Conservation (phyloP, 192 early-diverging fungal species). For the Globomyces pollinis-pini region DNA sequence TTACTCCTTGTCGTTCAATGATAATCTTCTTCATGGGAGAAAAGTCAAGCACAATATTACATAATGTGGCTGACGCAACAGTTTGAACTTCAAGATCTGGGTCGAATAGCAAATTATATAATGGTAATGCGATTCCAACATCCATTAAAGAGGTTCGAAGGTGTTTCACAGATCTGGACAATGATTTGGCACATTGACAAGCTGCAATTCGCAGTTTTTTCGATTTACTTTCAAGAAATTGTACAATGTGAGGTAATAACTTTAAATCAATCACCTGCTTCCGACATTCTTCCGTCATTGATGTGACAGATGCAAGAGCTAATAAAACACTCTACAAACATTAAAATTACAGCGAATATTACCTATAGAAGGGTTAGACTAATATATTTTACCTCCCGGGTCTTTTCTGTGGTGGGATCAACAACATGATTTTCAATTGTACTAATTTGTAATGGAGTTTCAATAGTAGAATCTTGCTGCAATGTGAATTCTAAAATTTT, state of each 20-base stretch:
- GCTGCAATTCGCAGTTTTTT: conserved; percentile 61
- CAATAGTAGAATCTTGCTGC: too few species aligned
- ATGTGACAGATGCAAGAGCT: conserved; percentile 63
- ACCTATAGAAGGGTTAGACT: too few species aligned
- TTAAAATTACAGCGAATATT: too few species aligned
- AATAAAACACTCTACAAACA: conserved; percentile 53
- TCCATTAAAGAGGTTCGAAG: conserved; percentile 74
- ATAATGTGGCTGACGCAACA: conserved; percentile 66
- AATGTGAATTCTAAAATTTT: too few species aligned
- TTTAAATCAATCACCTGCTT: conserved; percentile 70
- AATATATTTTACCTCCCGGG: not conserved
- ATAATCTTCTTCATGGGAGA: conserved; percentile 69
- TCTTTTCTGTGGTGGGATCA: not conserved
- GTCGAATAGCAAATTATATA: conserved; percentile 63
- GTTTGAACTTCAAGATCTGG: conserved; percentile 52
- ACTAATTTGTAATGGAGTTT: conserved; percentile 4
- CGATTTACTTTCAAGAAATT: conserved; percentile 49
- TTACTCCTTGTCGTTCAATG: conserved; percentile 64
- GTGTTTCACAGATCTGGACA: conserved; percentile 68
- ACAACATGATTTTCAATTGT: not conserved
- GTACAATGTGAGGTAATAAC: conserved; percentile 63
- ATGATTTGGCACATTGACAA: conserved; percentile 66
- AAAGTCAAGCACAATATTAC: conserved; percentile 81
- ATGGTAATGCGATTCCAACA: conserved; percentile 57
- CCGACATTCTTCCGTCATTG: conserved; percentile 63